Evolutionary conservation across 2,329 filamentous ascomycete species (phyloP).

Genomic region (Sporothrix euskadiensis): DNA sequence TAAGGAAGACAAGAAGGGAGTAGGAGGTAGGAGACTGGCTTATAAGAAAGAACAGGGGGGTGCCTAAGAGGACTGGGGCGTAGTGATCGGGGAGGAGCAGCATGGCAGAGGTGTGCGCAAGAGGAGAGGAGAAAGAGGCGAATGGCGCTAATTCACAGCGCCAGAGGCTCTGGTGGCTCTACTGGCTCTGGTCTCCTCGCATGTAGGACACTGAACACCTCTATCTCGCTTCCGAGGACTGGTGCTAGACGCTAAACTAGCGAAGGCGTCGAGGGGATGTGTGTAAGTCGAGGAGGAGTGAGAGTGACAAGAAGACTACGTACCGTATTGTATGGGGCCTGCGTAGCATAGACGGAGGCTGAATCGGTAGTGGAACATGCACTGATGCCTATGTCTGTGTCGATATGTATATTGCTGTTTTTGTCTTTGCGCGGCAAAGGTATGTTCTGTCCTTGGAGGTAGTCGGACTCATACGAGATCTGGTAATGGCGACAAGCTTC

Average conservation of each 20-base stretch:
- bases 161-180: neutral
- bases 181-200: neutral
- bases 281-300: constrained; percentile 3
- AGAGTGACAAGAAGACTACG: neutral
- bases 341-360: neutral
- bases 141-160: neutral
- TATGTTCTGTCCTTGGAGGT: neutral
- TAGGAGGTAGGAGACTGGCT: neutral
- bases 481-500: neutral
- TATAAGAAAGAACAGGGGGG: neutral
- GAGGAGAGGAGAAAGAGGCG: neutral
- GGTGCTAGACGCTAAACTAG: constrained; percentile 11
- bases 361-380: constrained; percentile 1
- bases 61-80: neutral
- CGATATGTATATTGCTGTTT: constrained; percentile 5
- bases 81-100: neutral
- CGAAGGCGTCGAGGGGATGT: neutral
- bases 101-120: neutral
- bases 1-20: neutral
- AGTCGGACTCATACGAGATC: neutral
- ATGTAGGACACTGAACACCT: neutral
- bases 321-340: neutral
- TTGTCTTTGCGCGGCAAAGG: neutral
- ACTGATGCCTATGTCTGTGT: neutral
- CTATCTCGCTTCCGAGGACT: neutral